Evolutionary conservation across 2,329 filamentous ascomycete genomes (phyloP).

Genomic region (Ophiognomonia clavigignenti-juglandacearum): DNA sequence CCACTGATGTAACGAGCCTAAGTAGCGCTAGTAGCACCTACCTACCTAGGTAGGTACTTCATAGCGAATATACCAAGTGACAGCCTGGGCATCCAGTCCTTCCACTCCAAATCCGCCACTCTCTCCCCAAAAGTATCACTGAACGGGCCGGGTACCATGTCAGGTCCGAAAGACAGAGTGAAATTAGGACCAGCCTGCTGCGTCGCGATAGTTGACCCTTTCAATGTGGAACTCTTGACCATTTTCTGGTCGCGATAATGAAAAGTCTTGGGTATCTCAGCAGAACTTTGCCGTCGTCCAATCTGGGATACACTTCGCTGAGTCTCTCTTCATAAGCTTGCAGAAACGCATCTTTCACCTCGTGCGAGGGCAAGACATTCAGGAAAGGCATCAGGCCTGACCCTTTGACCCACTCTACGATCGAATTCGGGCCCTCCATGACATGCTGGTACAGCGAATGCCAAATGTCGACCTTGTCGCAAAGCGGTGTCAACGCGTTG

Average conservation of each 20-base stretch:
- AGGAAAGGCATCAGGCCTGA: slow-evolving; percentile 53
- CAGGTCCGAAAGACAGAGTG: no score
- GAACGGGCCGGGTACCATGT: no score
- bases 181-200: no score
- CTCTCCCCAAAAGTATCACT: no score
- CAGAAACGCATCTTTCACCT: slow-evolving; percentile 39
- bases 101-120: no score
- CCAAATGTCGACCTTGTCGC: slow-evolving; percentile 45
- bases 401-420: slow-evolving; percentile 57
- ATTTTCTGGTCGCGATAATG: slow-evolving; percentile 36
- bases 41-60: no score
- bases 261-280: slow-evolving; percentile 53
- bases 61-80: no score
- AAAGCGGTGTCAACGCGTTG: slow-evolving; percentile 39
- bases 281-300: slow-evolving; percentile 47
- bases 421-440: slow-evolving; percentile 39
- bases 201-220: no score
- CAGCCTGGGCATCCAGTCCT: no score
- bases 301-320: slow-evolving; percentile 36
- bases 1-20: no score
- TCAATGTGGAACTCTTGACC: no score
- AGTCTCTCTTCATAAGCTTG: slow-evolving; percentile 40
- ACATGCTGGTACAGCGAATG: slow-evolving; percentile 49
- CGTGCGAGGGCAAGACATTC: slow-evolving; percentile 34
- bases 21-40: no score